Conservation (phyloP, 306 rosid genomes). For the Castanea crenata region DNA sequence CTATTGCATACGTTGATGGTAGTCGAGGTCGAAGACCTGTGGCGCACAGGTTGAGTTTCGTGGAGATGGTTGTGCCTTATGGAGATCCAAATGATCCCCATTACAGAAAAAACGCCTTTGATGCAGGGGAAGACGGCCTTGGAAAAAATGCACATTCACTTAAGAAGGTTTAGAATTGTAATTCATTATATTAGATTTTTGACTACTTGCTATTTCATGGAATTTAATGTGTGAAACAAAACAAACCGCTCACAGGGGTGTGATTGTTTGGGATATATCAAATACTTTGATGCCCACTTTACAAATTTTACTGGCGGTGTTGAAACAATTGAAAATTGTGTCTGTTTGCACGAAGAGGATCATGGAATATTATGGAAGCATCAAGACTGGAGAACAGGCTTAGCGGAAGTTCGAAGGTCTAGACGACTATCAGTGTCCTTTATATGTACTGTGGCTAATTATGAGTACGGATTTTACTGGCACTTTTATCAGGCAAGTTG, state of each 20-base stretch:
- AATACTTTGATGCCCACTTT: conserved; percentile 89
- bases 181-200: conserved; percentile 17
- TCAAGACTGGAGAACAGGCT: conserved; percentile 93
- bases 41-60: conserved; percentile 87
- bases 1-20: conserved; percentile 90
- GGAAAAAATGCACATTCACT: conserved; percentile 94
- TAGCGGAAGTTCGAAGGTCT: conserved; percentile 90
- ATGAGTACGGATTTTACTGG: conserved; percentile 91
- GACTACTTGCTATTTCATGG: neutral
- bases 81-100: conserved; percentile 96
- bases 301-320: conserved; percentile 83
- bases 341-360: conserved; percentile 91
- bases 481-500: conserved; percentile 84
- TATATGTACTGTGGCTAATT: conserved; percentile 83
- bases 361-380: conserved; percentile 87
- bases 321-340: conserved; percentile 74
- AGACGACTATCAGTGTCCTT: conserved; percentile 74
- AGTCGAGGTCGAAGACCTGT: conserved; percentile 85
- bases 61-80: conserved; percentile 95
- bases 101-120: conserved; percentile 92
- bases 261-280: conserved; percentile 88
- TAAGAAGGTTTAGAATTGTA: conserved; percentile 54
- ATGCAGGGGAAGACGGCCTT: conserved; percentile 94
- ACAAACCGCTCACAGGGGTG: conserved; percentile 55
- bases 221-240: conserved; percentile 22